Base-by-base conservation (phyloP, 1,139 yeast species). In the Saccharomyces pastorianus region DNA sequence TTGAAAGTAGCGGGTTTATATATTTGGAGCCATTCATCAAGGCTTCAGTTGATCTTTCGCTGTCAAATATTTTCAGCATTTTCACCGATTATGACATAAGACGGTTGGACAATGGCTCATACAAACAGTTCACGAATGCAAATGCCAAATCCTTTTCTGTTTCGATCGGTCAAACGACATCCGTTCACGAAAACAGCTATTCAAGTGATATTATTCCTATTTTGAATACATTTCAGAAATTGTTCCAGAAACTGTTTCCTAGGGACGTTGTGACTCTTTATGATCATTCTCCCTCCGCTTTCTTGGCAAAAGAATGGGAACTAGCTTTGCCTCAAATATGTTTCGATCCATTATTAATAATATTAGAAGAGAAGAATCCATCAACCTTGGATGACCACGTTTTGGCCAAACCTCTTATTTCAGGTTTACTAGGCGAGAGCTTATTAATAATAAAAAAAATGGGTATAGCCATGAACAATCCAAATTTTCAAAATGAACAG, bases 291-390 rank as follows among this genome's bases (percentile, higher is more conserved):
- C 78, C 83, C 11, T 71, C 77, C 52, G 88, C 85, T 61, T 85
- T 85, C 64, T 74, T 81, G 69, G 80, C 85, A 8, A 83, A 81
- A 62, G 95, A 89, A 70, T 89, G 96, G 96, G 83, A 84, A 66
- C 76, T 86, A 55, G 90, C 95, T 0, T 76, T 89, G 54, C 90
- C 96, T 11, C 78, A 83, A 56, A 80, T 89, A 49, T 84, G 90
- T 17, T 82, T 89, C 64, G 87, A 85, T 69, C 89, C 96, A 1
- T 71, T 89, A 48, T 74, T 88, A 51, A 76, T 89, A 34, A 67
- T 88, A 14, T 83, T 90, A 62, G 96, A 89, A 67, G 78, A 81
- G 53, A 80, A 84, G 4, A 77, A 74, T 60, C 88, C 95, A 1
- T 72, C 72, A 38, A 71, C 77, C 50, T 75, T 90, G 53, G 73